Conservation (phyloP, 352 stramenopile genomes). For the Chrysophaeum taylorii region DNA sequence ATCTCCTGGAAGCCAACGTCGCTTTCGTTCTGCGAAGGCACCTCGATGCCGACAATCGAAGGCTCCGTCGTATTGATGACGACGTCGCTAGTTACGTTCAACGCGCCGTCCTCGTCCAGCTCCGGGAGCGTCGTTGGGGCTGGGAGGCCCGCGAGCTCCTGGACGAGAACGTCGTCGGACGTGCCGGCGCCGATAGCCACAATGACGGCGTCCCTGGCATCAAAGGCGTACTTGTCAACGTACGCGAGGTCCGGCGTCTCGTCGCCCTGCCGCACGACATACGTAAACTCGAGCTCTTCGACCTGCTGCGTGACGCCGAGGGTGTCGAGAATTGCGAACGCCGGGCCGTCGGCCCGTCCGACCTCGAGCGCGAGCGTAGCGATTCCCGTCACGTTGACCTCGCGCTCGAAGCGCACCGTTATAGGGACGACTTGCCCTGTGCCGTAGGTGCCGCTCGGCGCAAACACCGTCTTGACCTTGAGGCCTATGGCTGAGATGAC, state of each 20-base stretch:
- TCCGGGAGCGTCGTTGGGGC: conserved; percentile 42
- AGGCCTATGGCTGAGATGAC: conserved; percentile 4
- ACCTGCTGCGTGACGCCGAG: no score
- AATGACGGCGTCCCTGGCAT: background rate
- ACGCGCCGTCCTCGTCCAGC: conserved; percentile 35
- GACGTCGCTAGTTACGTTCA: conserved; percentile 45
- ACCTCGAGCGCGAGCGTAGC: conserved; percentile 43
- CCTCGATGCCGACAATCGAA: no score
- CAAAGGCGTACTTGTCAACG: conserved; percentile 31
- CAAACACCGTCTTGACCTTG: background rate
- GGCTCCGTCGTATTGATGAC: conserved; percentile 47
- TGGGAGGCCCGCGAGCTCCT: conserved; percentile 14
- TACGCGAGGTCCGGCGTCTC: conserved; percentile 50
- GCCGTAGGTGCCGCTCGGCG: conserved; percentile 39
- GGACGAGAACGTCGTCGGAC: background rate
- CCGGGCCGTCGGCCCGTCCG: background rate
- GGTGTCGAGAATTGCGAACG: background rate
- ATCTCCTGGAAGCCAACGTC: no score
- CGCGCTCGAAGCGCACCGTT: conserved; percentile 48
- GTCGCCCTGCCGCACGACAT: conserved; percentile 49
- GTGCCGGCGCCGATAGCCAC: background rate
- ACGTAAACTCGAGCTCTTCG: conserved; percentile 47
- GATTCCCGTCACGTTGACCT: conserved; percentile 42
- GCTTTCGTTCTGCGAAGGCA: no score
- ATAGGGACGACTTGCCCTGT: conserved; percentile 58